Percentiles rank a stretch among this genome's conserved stretches.
These are phyloP conservation scores for Pythium periplocum DNA, from an alignment of 352 stramenopile species.

Conservation along the genomic window DNA sequence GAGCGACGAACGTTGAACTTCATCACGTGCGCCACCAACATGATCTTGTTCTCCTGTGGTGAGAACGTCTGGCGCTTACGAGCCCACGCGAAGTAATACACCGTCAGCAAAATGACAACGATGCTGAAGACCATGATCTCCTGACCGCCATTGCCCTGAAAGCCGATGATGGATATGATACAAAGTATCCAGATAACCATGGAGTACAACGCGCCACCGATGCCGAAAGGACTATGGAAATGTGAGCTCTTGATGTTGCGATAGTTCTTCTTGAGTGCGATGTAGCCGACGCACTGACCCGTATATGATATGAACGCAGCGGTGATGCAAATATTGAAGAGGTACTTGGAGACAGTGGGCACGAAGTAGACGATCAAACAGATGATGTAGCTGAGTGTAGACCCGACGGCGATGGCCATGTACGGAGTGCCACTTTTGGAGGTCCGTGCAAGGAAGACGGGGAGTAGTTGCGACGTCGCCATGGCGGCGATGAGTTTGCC, in stretches of 20 bases:
- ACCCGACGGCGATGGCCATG: constrained; percentile 7
- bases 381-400: constrained; percentile 3
- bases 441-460: background rate
- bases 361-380: constrained; percentile 6
- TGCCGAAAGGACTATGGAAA: constrained; percentile 16
- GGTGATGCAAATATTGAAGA: constrained; percentile 17
- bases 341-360: constrained; percentile 1
- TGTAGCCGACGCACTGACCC: constrained; percentile 7
- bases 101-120: constrained; percentile 4
- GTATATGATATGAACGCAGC: constrained; percentile 15
- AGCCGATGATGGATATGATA: constrained; percentile 15
- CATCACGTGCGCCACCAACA: constrained; percentile 19
- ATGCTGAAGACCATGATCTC: constrained; percentile 10
- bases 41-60: constrained; percentile 15
- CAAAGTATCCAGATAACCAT: constrained; percentile 7
- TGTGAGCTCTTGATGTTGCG: constrained; percentile 1
- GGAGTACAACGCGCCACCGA: constrained; percentile 10
- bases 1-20: constrained; percentile 4
- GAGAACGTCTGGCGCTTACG: constrained; percentile 15
- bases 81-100: constrained; percentile 18
- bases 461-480: constrained; percentile 3
- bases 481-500: constrained; percentile 5
- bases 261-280: constrained; percentile 10
- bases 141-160: constrained; percentile 14
- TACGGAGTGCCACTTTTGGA: constrained; percentile 7